Evolutionary conservation across 495 filamentous ascomycete genomes (phyloP).

Genomic region (Trichodelitschia bisporula): DNA sequence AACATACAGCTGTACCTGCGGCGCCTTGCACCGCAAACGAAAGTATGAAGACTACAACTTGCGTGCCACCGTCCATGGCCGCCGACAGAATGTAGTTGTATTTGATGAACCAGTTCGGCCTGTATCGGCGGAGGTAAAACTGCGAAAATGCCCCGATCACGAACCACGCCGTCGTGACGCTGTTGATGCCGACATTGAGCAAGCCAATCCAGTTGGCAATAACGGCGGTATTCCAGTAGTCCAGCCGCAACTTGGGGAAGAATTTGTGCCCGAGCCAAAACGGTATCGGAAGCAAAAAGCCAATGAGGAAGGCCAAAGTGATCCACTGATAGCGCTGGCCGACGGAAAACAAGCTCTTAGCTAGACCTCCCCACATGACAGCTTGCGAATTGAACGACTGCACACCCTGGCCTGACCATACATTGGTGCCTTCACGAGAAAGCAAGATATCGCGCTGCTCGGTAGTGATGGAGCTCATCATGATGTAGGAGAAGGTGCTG

Average conservation of each 20-base stretch:
- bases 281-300: slow-evolving; percentile 16
- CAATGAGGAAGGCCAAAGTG: slow-evolving; percentile 14
- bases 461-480: slow-evolving; percentile 18
- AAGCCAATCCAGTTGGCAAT: slow-evolving; percentile 16
- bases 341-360: slow-evolving; percentile 18
- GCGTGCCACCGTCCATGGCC: slow-evolving; percentile 29
- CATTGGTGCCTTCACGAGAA: slow-evolving; percentile 18
- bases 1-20: slow-evolving; percentile 11
- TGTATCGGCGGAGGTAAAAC: slow-evolving; percentile 25
- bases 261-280: slow-evolving; percentile 13
- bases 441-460: slow-evolving; percentile 16
- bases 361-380: slow-evolving; percentile 21
- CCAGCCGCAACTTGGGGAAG: slow-evolving; percentile 5
- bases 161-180: slow-evolving; percentile 15
- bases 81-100: slow-evolving; percentile 31
- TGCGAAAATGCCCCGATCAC: slow-evolving; percentile 23
- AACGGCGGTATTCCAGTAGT: slow-evolving; percentile 14
- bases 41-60: slow-evolving; percentile 27
- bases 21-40: slow-evolving; percentile 33
- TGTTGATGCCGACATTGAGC: slow-evolving; percentile 18
- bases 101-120: slow-evolving; percentile 26
- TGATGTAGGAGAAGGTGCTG: slow-evolving; percentile 23
- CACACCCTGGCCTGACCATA: slow-evolving; percentile 24
- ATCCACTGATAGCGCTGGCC: slow-evolving; percentile 17
- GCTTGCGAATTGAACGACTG: slow-evolving; percentile 19